Evolutionary conservation across 805 yeast species (phyloP), one percentile per base, ranked within the genome.

Genomic region (Cyberlindnera lachancei): DNA sequence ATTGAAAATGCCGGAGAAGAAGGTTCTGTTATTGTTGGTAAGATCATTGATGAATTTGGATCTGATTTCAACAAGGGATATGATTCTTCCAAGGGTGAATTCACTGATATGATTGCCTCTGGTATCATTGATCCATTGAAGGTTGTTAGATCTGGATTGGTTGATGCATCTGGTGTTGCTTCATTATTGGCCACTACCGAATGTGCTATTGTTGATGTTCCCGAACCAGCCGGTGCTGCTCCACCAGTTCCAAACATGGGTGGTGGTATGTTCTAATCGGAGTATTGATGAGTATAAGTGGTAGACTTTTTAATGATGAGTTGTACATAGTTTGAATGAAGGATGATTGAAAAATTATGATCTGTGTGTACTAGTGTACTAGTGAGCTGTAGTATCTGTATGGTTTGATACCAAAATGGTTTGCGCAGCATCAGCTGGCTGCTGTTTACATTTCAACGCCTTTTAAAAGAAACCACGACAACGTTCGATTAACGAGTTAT

Each of bases 51-150:
- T 28, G 53, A 48, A 35, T 47, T 34, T 20, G 86, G 84, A 40
- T 72, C 69, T 29, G 83, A 84, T 45, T 90, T 90, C 75, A 79
- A 84, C 72, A 68, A 64, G 59, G 98, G 98, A 64, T 92, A 78
- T 71, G 94, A 90, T 66, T 78, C 95, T 26, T 72, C 96, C 44
- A 86, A 84, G 65, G 92, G 95, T 50, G 85, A 85, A 66, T 90
- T 73, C 71, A 83, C 92, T 44, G 95, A 90, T 61, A 86, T 90
- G 96, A 77, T 92, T 53, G 83, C 87, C 47, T 79, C 94, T 37
- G 98, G 98, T 75, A 90, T 90, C 66, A 87, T 90, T 54, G 98
- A 90, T 66, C 98, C 98, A 52, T 87, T 92, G 78, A 90, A 92
- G 77, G 97, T 92, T 54, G 97, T 92, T 42, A 85, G 94, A 70